Evolutionary conservation across 208 protist species (phyloP).

Genomic region (Wallacemonas sp.): DNA sequence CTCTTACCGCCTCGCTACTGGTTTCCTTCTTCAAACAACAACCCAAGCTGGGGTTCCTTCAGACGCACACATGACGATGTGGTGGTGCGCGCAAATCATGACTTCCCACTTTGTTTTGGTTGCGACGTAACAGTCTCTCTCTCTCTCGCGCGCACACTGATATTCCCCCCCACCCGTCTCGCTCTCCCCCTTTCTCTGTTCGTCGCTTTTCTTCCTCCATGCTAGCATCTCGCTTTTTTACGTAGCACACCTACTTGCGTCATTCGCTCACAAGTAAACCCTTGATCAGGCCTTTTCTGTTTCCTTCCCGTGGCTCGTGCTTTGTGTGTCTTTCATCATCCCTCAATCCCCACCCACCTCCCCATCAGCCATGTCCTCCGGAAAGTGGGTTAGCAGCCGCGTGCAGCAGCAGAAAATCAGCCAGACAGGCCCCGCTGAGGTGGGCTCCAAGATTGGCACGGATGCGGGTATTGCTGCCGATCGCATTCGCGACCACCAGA

Average conservation of each 20-base stretch:
- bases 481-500: constrained; percentile 40
- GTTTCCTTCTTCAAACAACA: no score
- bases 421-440: constrained; percentile 10
- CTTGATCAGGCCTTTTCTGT: neutral
- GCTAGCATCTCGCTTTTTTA: neutral
- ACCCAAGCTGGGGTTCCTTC: no score
- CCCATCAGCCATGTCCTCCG: constrained; percentile 14
- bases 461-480: constrained; percentile 51
- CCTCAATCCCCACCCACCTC: no score
- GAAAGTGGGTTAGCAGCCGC: constrained; percentile 35
- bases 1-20: no score
- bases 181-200: neutral
- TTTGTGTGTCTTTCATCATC: neutral
- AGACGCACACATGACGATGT: no score
- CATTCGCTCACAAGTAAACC: no score
- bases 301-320: neutral
- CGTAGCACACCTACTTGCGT: neutral
- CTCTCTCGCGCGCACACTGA: no score
- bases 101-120: no score
- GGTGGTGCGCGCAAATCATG: no score
- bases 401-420: constrained; percentile 22
- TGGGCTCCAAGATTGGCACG: constrained; percentile 48
- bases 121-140: no score
- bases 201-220: neutral
- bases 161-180: neutral